phyloP scores from a whole-genome alignment of 2,329 filamentous ascomycete genomes.

The Neonectria sp. region DNA sequence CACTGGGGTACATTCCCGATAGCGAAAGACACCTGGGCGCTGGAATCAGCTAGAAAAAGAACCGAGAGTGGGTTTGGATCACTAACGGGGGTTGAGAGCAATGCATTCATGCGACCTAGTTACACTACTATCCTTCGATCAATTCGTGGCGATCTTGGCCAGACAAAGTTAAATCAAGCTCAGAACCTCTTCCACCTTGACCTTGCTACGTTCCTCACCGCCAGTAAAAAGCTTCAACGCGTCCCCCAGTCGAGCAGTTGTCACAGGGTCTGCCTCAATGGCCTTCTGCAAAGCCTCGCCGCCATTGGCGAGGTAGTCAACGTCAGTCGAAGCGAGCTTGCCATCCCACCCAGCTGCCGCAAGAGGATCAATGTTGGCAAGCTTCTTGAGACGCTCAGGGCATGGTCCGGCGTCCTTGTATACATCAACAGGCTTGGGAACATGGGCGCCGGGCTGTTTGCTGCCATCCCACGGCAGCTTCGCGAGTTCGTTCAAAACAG shows the following conservation, averaged over 20 bases:
- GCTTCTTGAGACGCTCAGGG: constrained; percentile 52
- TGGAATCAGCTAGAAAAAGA: background rate
- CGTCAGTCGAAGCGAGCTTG: constrained; percentile 55
- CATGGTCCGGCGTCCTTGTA: constrained; percentile 54
- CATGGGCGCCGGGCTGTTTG: constrained; percentile 55
- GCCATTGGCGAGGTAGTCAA: constrained; percentile 63
- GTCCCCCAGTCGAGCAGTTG: constrained; percentile 54
- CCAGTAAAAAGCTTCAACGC: constrained; percentile 59
- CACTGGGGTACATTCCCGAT: background rate
- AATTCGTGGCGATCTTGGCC: too few species aligned
- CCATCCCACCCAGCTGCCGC: constrained; percentile 55
- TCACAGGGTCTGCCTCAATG: constrained; percentile 56
- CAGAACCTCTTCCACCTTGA: constrained; percentile 52
- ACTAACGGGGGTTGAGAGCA: background rate
- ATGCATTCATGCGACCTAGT: background rate
- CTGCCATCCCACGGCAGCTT: constrained; percentile 54
- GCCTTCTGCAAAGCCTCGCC: constrained; percentile 60
- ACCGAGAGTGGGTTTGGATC: background rate
- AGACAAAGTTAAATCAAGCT: constrained; percentile 18
- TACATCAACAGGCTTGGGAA: constrained; percentile 57
- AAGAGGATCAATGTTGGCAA: constrained; percentile 58
- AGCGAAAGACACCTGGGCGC: background rate
- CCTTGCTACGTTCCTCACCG: constrained; percentile 56
- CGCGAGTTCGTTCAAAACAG: constrained; percentile 56
- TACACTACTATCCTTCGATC: background rate